Evolutionary conservation across 2,329 filamentous ascomycete genomes (phyloP).

Genomic region (Monilinia polystroma): DNA sequence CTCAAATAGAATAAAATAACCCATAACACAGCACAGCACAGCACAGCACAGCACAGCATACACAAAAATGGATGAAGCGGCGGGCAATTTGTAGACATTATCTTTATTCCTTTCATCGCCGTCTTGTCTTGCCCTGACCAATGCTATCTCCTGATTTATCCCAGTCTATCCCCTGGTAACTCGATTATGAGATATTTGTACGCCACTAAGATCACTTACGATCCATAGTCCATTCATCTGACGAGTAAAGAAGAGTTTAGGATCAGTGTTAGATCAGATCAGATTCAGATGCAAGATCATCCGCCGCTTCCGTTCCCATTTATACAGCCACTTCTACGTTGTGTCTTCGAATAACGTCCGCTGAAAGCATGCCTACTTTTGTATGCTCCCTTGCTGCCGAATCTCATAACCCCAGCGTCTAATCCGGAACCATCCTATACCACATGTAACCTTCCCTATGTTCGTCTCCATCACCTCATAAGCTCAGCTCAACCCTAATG

Average conservation of each 20-base stretch:
- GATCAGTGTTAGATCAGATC: background rate
- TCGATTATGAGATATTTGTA: background rate
- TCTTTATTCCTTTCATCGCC: slow-evolving; percentile 8
- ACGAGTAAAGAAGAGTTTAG: slow-evolving; percentile 3
- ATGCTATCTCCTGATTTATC: slow-evolving; percentile 5
- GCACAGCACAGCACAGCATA: slow-evolving; percentile 1
- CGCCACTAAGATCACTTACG: background rate
- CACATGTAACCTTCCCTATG: background rate
- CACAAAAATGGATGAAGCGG: background rate
- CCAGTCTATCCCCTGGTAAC: background rate
- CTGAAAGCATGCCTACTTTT: background rate
- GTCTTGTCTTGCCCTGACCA: slow-evolving; percentile 2
- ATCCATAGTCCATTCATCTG: slow-evolving; percentile 4
- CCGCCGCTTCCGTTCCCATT: slow-evolving; percentile 5
- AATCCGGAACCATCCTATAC: slow-evolving; percentile 8
- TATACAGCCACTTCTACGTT: slow-evolving; percentile 11
- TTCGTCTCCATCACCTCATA: background rate
- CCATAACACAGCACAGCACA: slow-evolving; percentile 7
- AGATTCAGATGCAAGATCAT: slow-evolving; percentile 18
- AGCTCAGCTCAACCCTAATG: slow-evolving; percentile 1
- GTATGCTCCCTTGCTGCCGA: background rate
- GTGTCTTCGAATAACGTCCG: slow-evolving; percentile 11
- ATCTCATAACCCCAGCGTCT: background rate
- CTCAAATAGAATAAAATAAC: background rate
- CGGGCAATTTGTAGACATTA: slow-evolving; percentile 2